A percentile compares a stretch with the other conserved stretches of the same genome.
Evolutionary conservation across 768 basidiomycete species (phyloP).

Genomic region (Lentinula raphanica): DNA sequence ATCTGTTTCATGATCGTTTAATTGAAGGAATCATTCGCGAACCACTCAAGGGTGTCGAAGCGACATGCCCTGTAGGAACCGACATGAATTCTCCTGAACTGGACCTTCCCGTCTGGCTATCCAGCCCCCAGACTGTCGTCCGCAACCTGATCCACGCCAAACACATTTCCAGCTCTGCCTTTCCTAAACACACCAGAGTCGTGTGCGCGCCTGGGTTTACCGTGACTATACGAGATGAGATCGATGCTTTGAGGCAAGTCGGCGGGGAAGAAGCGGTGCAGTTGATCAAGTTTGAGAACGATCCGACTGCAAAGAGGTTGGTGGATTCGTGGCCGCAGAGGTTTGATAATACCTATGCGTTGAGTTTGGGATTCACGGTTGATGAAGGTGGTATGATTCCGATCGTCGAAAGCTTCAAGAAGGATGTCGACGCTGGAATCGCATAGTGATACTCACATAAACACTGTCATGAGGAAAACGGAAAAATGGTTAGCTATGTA

Average conservation of each 20-base stretch:
- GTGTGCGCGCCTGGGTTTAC: slow-evolving; percentile 60
- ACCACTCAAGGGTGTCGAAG: slow-evolving; percentile 44
- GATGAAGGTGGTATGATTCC: slow-evolving; percentile 44
- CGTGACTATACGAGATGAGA: slow-evolving; percentile 47
- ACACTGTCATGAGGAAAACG: too few species aligned
- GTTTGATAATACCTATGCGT: slow-evolving; percentile 40
- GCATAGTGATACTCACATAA: too few species aligned
- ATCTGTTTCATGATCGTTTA: background rate
- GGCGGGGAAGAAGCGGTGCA: slow-evolving; percentile 43
- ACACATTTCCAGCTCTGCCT: slow-evolving; percentile 37
- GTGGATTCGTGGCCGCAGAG: slow-evolving; percentile 44
- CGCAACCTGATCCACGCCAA: slow-evolving; percentile 47
- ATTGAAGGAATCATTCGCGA: slow-evolving; percentile 47
- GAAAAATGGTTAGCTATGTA: too few species aligned
- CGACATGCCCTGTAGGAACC: slow-evolving; percentile 50
- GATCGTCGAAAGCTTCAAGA: slow-evolving; percentile 34
- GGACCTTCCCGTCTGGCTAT: slow-evolving; percentile 45
- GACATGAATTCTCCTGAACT: slow-evolving; percentile 36
- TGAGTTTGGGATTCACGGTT: slow-evolving; percentile 36
- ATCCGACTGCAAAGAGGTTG: slow-evolving; percentile 35
- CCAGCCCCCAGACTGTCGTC: slow-evolving; percentile 45
- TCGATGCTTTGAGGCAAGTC: slow-evolving; percentile 47
- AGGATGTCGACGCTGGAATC: slow-evolving; percentile 19
- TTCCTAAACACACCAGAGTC: slow-evolving; percentile 42
- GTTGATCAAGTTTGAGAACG: slow-evolving; percentile 43